Percentiles rank a stretch among this genome's conserved stretches.
Evolutionary conservation across 75 land plant species (phyloP).

Genomic region (Larix kaempferi): DNA sequence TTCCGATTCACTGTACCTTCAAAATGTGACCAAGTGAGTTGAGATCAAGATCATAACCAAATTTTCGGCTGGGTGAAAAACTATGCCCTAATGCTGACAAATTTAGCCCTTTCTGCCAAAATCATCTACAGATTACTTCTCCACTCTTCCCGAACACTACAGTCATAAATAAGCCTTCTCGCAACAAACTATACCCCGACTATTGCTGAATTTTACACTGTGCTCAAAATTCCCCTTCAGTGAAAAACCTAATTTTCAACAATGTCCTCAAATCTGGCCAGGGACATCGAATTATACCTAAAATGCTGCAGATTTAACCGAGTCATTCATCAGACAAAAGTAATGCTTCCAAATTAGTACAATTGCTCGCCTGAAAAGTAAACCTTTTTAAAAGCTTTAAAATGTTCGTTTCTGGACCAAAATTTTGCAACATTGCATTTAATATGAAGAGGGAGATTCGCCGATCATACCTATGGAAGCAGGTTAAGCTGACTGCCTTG

Average conservation of each 20-base stretch:
- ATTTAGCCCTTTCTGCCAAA: not conserved
- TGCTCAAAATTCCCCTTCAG: not conserved
- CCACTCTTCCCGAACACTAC: not conserved
- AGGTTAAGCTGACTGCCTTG: not conserved
- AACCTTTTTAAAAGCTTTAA: not conserved
- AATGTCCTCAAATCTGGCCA: not conserved
- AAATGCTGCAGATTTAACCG: not conserved
- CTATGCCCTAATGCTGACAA: not conserved
- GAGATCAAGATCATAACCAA: not conserved
- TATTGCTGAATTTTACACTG: not conserved
- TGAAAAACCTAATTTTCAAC: not conserved
- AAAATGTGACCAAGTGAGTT: not conserved
- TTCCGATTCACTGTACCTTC: too few relatives aligned
- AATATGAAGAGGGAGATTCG: not conserved
- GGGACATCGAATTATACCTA: not conserved
- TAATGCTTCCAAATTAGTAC: not conserved
- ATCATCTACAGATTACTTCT: not conserved
- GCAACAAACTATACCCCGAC: not conserved
- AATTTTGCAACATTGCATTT: not conserved
- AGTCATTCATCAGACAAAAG: not conserved
- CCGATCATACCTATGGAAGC: not conserved
- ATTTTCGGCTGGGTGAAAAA: not conserved
- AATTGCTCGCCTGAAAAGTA: not conserved
- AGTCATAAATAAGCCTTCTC: not conserved
- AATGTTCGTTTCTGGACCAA: slow-evolving; percentile 1